Evolutionary conservation across 371 early-diverging fungal species (phyloP).

Genomic region (Conidiobolus incongruus): DNA sequence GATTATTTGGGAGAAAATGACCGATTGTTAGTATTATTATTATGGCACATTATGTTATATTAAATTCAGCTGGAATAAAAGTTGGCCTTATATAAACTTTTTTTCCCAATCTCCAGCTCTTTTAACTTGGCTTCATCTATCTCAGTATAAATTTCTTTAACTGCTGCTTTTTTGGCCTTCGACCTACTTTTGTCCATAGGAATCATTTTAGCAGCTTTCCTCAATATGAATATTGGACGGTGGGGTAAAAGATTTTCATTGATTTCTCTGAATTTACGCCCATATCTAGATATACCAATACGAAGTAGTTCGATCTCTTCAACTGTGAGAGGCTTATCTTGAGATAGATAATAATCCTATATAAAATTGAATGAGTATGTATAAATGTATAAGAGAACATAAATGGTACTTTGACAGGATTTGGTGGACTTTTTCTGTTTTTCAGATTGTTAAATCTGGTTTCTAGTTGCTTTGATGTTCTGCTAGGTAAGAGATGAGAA

Average conservation of each 20-base stretch:
- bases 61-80: no score
- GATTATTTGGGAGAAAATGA: no score
- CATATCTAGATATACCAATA: constrained; percentile 12
- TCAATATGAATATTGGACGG: constrained; percentile 14
- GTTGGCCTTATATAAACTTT: no score
- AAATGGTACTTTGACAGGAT: constrained; percentile 8
- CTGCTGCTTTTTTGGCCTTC: no score
- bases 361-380: background rate
- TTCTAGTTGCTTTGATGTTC: constrained; percentile 14
- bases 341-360: constrained; percentile 12
- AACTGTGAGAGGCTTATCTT: constrained; percentile 14
- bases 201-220: constrained; percentile 5
- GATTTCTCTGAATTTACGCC: constrained; percentile 13
- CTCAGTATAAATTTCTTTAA: no score
- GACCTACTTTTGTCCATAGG: no score
- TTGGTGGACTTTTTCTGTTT: constrained; percentile 10
- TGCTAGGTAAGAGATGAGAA: constrained; percentile 15
- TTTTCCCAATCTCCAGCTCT: no score
- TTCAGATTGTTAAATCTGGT: constrained; percentile 17
- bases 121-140: no score
- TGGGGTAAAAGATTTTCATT: constrained; percentile 11
- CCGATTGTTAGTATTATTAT: no score
- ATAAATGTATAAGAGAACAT: no score
- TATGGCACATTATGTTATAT: no score
- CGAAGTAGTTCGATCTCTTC: constrained; percentile 17